Evolutionary conservation across 2,329 filamentous ascomycete genomes (phyloP).

Genomic region (Corynespora cassiicola): DNA sequence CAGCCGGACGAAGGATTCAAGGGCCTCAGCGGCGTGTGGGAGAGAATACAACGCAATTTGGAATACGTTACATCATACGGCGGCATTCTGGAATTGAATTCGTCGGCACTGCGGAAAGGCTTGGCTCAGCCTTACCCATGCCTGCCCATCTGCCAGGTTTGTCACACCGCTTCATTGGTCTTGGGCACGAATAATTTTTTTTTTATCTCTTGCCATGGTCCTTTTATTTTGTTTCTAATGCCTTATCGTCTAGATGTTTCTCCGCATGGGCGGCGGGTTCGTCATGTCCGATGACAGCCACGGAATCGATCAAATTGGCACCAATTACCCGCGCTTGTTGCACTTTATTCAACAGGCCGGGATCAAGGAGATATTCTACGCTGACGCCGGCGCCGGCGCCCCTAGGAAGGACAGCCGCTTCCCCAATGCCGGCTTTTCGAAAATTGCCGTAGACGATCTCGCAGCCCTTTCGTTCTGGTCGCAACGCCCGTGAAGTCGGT

Average conservation of each 20-base stretch:
- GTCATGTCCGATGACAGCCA: conserved; percentile 96
- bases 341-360: conserved; percentile 73
- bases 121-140: conserved; percentile 89
- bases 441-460: conserved; percentile 36
- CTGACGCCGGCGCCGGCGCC: conserved; percentile 30
- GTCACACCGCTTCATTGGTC: conserved; percentile 38
- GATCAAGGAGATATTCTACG: conserved; percentile 62
- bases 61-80: conserved; percentile 73
- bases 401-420: conserved; percentile 35
- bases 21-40: conserved; percentile 72
- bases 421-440: conserved; percentile 43
- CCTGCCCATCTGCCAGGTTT: conserved; percentile 75
- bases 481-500: conserved; percentile 16
- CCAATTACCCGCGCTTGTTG: conserved; percentile 77
- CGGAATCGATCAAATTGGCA: conserved; percentile 83
- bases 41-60: conserved; percentile 76
- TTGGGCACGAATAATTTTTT: conserved; percentile 6
- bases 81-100: conserved; percentile 89
- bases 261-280: conserved; percentile 77
- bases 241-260: conserved; percentile 65
- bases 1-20: conserved; percentile 69
- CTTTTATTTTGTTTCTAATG: conserved; percentile 22
- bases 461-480: conserved; percentile 38
- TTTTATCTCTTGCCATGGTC: conserved; percentile 30
- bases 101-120: conserved; percentile 85